phyloP scores from a whole-genome alignment of 139 green algal species.

The Coelastrella sp. region DNA sequence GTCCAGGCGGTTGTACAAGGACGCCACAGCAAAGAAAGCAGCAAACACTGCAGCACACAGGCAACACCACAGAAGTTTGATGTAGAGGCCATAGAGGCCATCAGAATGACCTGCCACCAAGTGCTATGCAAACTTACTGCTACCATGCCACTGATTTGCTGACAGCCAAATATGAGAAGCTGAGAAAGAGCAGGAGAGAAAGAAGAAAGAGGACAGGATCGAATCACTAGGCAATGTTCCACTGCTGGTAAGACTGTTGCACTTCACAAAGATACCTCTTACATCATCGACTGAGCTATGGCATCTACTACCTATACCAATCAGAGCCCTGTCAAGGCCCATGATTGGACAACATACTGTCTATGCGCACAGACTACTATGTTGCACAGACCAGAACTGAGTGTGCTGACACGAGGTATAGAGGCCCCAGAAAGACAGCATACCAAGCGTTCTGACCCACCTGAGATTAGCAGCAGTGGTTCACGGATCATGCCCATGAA shows the following conservation, averaged over 20 bases:
- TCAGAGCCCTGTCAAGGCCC: no score
- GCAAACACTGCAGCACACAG: slow-evolving; percentile 53
- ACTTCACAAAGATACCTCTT: no score
- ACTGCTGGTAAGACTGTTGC: no score
- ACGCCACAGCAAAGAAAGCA: slow-evolving; percentile 64
- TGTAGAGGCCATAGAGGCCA: neutral
- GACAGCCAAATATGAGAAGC: no score
- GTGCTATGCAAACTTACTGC: neutral
- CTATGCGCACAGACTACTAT: no score
- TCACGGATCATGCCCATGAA: slow-evolving; percentile 65
- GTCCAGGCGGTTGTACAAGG: slow-evolving; percentile 73
- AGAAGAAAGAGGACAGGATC: no score
- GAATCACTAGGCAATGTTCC: no score
- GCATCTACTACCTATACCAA: no score
- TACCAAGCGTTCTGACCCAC: slow-evolving; percentile 12
- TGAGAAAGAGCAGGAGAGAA: no score
- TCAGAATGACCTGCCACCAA: neutral
- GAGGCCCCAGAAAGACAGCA: neutral
- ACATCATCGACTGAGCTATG: no score
- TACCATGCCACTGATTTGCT: neutral
- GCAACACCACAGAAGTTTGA: neutral
- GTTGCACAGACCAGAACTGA: neutral
- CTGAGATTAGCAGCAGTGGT: slow-evolving; percentile 75
- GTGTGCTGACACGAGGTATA: neutral
- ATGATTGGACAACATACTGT: no score